Percentiles rank a stretch among this genome's conserved stretches.
phyloP scores from a whole-genome alignment of 768 basidiomycete species.

The Naematelia aurantialba region DNA sequence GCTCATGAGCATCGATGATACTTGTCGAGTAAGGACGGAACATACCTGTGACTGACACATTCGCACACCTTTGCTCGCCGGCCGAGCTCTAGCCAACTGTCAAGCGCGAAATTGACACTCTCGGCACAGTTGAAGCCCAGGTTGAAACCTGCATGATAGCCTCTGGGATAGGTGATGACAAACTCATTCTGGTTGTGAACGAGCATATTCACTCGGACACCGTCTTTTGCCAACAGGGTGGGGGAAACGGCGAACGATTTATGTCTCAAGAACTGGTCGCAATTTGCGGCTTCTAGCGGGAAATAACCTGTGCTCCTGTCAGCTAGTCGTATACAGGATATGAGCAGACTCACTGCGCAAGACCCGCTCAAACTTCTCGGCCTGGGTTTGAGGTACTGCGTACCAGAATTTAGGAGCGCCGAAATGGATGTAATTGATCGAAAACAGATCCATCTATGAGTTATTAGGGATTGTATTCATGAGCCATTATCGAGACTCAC shows the following conservation, averaged over 20 bases:
- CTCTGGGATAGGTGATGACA: conserved; percentile 88
- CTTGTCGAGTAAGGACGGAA: not conserved
- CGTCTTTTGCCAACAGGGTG: conserved; percentile 68
- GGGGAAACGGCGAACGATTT: conserved; percentile 95
- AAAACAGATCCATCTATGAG: conserved; percentile 82
- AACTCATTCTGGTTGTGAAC: conserved; percentile 95
- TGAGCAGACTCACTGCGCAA: conserved; percentile 67
- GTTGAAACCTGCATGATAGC: conserved; percentile 97
- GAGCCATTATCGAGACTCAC: conserved; percentile 22
- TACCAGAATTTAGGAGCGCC: conserved; percentile 96
- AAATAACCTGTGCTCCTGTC: conserved; percentile 65
- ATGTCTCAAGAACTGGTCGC: conserved; percentile 91
- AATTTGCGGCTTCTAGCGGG: conserved; percentile 75
- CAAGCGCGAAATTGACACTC: conserved; percentile 92
- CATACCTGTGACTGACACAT: conserved; percentile 52
- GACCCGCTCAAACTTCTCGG: conserved; percentile 74
- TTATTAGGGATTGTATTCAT: not conserved
- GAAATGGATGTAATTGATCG: conserved; percentile 98
- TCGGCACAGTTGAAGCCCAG: conserved; percentile 95
- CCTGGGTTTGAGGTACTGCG: conserved; percentile 81
- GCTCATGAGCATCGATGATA: conserved; percentile 53
- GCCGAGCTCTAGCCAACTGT: conserved; percentile 88
- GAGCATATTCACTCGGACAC: conserved; percentile 75
- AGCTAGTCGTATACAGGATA: not conserved
- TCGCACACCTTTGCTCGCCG: conserved; percentile 60